Conservation (phyloP, 805 yeast species). For the Schizosaccharomyces osmophilus region DNA sequence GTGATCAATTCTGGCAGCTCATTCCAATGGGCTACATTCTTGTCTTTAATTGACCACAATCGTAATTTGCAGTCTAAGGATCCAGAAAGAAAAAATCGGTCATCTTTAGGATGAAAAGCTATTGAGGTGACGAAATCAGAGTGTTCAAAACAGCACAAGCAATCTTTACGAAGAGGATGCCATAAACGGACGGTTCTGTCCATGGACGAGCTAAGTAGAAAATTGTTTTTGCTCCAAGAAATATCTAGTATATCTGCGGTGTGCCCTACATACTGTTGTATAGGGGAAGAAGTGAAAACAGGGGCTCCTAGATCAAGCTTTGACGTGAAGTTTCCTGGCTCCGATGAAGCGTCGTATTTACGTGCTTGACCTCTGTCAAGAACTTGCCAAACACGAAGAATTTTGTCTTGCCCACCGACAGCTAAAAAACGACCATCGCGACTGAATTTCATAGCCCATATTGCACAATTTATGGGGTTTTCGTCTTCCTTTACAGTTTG, state of each 20-base stretch:
- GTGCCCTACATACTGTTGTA: slow-evolving; percentile 40
- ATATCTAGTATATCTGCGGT: slow-evolving; percentile 42
- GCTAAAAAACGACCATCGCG: slow-evolving; percentile 65
- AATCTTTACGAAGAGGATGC: slow-evolving; percentile 48
- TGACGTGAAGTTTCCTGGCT: not conserved
- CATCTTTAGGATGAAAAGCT: slow-evolving; percentile 63
- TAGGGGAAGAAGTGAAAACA: slow-evolving; percentile 48
- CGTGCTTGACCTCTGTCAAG: slow-evolving; percentile 15
- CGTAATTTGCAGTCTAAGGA: slow-evolving; percentile 52
- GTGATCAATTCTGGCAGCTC: slow-evolving; percentile 48
- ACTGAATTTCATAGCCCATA: slow-evolving; percentile 55
- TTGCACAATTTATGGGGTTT: slow-evolving; percentile 19
- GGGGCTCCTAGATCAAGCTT: slow-evolving; percentile 31
- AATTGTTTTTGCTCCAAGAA: slow-evolving; percentile 75
- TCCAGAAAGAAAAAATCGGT: slow-evolving; percentile 63
- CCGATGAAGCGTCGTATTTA: not conserved
- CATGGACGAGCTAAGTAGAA: slow-evolving; percentile 56
- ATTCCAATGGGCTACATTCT: slow-evolving; percentile 31
- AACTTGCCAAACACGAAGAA: slow-evolving; percentile 55
- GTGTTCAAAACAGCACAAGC: slow-evolving; percentile 42
- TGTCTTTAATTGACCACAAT: slow-evolving; percentile 69
- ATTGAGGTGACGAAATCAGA: slow-evolving; percentile 67
- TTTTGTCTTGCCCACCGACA: slow-evolving; percentile 55
- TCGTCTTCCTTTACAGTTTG: not conserved
- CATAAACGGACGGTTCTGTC: slow-evolving; percentile 64